These are phyloP conservation scores for Hanseniaspora uvarum DNA, from an alignment of 1,139 yeast genomes.

Conservation along the genomic window DNA sequence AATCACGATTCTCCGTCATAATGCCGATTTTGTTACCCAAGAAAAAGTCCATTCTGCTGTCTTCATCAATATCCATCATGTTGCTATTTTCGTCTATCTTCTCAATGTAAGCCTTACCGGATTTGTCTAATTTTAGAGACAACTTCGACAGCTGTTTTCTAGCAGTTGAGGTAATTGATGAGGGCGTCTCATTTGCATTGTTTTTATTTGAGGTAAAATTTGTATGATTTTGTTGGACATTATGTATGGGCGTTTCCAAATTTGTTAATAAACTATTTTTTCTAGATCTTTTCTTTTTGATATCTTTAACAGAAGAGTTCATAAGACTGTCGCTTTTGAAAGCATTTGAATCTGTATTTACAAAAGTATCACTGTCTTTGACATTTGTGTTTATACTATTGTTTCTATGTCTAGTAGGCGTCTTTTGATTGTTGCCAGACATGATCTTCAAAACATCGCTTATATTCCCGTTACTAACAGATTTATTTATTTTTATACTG, in stretches of 20 bases:
- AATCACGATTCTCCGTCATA: constrained; percentile 3
- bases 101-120: constrained; percentile 14
- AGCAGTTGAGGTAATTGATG: constrained; percentile 10
- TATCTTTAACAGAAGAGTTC: constrained; percentile 9
- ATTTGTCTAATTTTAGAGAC: constrained; percentile 10
- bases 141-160: constrained; percentile 15
- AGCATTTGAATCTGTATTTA: neutral
- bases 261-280: constrained; percentile 15
- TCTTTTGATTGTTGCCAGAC: constrained; percentile 3
- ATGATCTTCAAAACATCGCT: constrained; percentile 4
- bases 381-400: neutral
- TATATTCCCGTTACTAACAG: constrained; percentile 6
- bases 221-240: neutral
- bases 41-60: neutral
- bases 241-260: constrained; percentile 15
- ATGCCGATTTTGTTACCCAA: neutral
- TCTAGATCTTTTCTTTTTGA: constrained; percentile 12
- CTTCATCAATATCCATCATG: constrained; percentile 1
- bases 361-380: neutral
- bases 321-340: neutral
- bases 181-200: constrained; percentile 4
- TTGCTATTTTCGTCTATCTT: constrained; percentile 6
- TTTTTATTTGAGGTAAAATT: neutral
- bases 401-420: constrained; percentile 13
- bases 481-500: neutral